Evolutionary conservation across 345 rosid species (phyloP).

Genomic region (Eucalyptus pauciflora): DNA sequence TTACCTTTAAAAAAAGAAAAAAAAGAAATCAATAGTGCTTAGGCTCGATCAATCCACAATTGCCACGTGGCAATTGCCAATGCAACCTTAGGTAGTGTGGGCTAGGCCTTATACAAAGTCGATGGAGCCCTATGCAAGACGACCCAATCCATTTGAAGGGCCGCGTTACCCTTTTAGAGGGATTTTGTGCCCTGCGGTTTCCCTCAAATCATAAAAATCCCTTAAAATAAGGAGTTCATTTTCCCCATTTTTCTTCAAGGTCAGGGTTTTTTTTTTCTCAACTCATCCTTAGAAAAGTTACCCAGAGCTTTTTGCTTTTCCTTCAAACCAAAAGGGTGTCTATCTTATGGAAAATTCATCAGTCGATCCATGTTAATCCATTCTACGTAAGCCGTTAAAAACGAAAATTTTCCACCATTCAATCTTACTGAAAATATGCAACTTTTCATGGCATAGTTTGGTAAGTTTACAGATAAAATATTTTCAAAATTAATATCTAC

Average conservation of each 20-base stretch:
- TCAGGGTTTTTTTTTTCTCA: neutral
- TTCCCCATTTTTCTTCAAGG: neutral
- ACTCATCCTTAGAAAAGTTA: neutral
- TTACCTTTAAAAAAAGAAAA: accelerated
- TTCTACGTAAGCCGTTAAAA: neutral
- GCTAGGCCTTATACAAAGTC: no score
- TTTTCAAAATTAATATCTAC: no score
- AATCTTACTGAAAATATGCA: neutral
- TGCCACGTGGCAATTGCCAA: no score
- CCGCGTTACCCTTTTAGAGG: accelerated
- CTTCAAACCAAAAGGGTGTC: neutral
- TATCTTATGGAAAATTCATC: neutral
- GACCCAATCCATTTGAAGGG: no score
- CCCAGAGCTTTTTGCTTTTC: neutral
- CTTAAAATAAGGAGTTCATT: accelerated
- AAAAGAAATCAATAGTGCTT: no score
- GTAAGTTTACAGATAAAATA: neutral
- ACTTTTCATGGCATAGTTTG: neutral
- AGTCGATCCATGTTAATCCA: accelerated
- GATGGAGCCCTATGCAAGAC: no score
- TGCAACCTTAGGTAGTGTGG: no score
- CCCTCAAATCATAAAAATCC: neutral
- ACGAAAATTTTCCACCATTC: neutral
- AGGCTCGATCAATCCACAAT: no score
- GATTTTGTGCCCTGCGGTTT: no score